These are phyloP conservation scores for Boletus edulis DNA, from an alignment of 768 basidiomycete species.

Conservation along the genomic window DNA sequence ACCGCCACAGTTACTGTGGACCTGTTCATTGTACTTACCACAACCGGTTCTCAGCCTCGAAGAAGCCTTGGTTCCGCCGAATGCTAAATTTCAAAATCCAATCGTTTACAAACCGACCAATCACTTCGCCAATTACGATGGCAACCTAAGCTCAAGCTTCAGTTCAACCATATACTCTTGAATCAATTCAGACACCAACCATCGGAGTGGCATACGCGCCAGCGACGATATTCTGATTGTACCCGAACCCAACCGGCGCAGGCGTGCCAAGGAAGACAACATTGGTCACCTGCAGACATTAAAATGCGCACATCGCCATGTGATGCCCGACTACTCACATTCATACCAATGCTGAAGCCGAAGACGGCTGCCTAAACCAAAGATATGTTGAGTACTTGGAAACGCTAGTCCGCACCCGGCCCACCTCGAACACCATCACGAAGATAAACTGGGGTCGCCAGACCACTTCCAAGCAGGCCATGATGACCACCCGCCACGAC, in stretches of 20 bases:
- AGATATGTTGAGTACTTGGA: not conserved
- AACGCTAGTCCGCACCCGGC: not conserved
- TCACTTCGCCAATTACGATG: slow-evolving; percentile 48
- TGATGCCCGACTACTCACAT: slow-evolving; percentile 24
- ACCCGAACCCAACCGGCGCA: slow-evolving; percentile 46
- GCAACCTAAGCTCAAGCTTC: slow-evolving; percentile 35
- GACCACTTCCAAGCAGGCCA: slow-evolving; percentile 37
- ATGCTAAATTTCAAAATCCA: slow-evolving; percentile 43
- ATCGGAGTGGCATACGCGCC: slow-evolving; percentile 47
- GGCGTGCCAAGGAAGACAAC: slow-evolving; percentile 52
- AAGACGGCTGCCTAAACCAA: slow-evolving; percentile 38
- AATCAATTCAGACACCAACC: slow-evolving; percentile 21
- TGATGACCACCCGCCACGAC: slow-evolving; percentile 35
- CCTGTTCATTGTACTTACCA: slow-evolving; percentile 27
- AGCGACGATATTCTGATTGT: slow-evolving; percentile 38
- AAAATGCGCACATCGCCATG: not conserved
- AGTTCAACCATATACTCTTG: not conserved
- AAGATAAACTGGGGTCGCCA: slow-evolving; percentile 50
- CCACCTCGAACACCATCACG: slow-evolving; percentile 39
- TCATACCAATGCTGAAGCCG: slow-evolving; percentile 49
- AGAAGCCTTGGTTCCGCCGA: slow-evolving; percentile 47
- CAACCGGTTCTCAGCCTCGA: slow-evolving; percentile 48
- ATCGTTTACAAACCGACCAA: slow-evolving; percentile 52
- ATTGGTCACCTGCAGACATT: slow-evolving; percentile 44
- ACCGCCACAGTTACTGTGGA: not conserved